A percentile compares a stretch with the other conserved stretches of the same genome.
These are phyloP conservation scores for Cyberlindnera saturnus DNA, from an alignment of 805 yeast genomes.

Conservation along the genomic window DNA sequence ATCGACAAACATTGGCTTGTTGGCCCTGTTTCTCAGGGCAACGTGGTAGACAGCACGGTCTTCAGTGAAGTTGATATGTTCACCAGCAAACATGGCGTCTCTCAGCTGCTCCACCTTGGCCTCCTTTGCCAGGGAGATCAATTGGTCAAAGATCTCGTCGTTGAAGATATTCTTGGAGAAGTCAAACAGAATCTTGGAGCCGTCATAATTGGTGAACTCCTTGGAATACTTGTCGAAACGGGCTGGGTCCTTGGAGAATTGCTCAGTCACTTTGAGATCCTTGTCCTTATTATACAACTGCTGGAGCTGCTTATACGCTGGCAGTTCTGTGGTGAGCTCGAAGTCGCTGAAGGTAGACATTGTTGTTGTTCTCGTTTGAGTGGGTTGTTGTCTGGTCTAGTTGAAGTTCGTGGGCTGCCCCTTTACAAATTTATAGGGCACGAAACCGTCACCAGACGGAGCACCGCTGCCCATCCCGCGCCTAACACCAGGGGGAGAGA, in stretches of 20 bases:
- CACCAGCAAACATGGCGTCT: conserved; percentile 89
- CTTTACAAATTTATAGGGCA: conserved; percentile 1
- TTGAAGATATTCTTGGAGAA: conserved; percentile 91
- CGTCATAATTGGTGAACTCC: conserved; percentile 79
- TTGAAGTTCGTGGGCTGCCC: no score
- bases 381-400: neutral
- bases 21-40: conserved; percentile 90
- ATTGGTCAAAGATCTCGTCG: conserved; percentile 66
- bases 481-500: neutral
- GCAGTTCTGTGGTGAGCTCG: conserved; percentile 45
- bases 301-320: conserved; percentile 82
- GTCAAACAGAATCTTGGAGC: conserved; percentile 85
- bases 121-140: conserved; percentile 80
- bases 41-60: conserved; percentile 95
- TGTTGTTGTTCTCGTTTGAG: neutral
- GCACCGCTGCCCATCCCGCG: conserved; percentile 1
- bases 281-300: conserved; percentile 66
- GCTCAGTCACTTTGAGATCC: conserved; percentile 59
- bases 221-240: conserved; percentile 74
- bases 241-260: conserved; percentile 65
- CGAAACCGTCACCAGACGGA: conserved; percentile 11
- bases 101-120: conserved; percentile 83
- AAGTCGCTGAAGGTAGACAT: conserved; percentile 5
- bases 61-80: conserved; percentile 92
- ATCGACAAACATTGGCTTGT: conserved; percentile 81